phyloP scores from a whole-genome alignment of 2,329 filamentous ascomycete species.

The Colletotrichum acutatum region DNA sequence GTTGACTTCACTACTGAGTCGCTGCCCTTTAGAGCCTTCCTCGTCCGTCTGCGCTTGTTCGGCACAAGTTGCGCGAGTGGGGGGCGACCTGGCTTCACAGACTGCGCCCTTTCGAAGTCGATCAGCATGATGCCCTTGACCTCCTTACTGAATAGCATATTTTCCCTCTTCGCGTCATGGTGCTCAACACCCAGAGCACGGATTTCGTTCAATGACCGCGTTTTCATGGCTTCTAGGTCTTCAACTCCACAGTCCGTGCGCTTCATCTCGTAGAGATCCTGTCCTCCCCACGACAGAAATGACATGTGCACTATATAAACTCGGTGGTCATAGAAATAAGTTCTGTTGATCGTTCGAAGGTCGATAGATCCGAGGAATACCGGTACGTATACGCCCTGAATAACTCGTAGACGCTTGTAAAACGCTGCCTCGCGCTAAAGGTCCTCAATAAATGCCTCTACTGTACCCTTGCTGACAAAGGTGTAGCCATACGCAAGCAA shows the following conservation, averaged over 20 bases:
- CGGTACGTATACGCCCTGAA: constrained; percentile 50
- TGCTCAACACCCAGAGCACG: constrained; percentile 43
- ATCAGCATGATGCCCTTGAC: constrained; percentile 43
- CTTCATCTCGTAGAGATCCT: neutral
- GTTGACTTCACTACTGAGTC: neutral
- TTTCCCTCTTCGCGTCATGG: constrained; percentile 39
- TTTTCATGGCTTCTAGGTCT: constrained; percentile 29
- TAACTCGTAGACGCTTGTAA: constrained; percentile 45
- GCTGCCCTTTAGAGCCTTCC: neutral
- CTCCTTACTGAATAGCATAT: constrained; percentile 42
- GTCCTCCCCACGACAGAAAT: constrained; percentile 49
- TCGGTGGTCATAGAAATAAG: constrained; percentile 46
- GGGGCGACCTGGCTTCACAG: constrained; percentile 36
- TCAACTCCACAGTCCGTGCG: neutral
- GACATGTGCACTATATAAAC: constrained; percentile 47
- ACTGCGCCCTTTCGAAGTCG: constrained; percentile 44
- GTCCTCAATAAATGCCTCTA: constrained; percentile 43
- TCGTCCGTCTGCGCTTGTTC: constrained; percentile 37
- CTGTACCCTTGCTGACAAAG: constrained; percentile 54
- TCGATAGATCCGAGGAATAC: constrained; percentile 52
- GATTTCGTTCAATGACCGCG: constrained; percentile 37
- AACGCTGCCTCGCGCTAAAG: constrained; percentile 49
- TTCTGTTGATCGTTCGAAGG: constrained; percentile 44
- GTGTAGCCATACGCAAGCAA: constrained; percentile 55
- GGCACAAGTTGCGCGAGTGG: constrained; percentile 38